A percentile compares a stretch with the other conserved stretches of the same genome.
Evolutionary conservation across 2,329 filamentous ascomycete species (phyloP).

Genomic region (Chrysosporium keratinophilum): DNA sequence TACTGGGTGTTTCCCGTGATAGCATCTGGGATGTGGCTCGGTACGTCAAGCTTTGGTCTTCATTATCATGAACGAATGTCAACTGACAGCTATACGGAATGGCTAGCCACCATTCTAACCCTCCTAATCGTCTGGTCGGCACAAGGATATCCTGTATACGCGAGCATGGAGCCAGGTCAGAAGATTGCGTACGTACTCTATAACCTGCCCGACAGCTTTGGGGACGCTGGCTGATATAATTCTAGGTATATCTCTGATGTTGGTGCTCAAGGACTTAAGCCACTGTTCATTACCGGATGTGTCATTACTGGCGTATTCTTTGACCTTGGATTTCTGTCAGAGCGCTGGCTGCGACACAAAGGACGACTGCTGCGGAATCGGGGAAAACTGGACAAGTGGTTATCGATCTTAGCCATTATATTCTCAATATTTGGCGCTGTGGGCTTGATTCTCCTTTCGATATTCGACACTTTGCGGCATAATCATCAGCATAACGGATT

Average conservation of each 20-base stretch:
- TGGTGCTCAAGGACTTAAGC: constrained; percentile 48
- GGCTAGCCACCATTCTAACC: constrained; percentile 47
- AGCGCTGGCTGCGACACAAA: constrained; percentile 74
- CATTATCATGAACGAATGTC: neutral
- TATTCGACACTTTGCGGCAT: constrained; percentile 73
- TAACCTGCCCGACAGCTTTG: constrained; percentile 6
- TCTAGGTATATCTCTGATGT: constrained; percentile 43
- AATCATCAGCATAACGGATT: constrained; percentile 61
- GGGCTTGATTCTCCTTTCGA: constrained; percentile 69
- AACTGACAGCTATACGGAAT: constrained; percentile 1
- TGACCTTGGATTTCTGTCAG: constrained; percentile 66
- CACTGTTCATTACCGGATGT: constrained; percentile 52
- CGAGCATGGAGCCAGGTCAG: constrained; percentile 43
- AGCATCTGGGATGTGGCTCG: constrained; percentile 47
- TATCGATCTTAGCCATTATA: constrained; percentile 31
- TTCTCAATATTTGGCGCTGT: constrained; percentile 67
- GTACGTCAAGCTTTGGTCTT: constrained; percentile 22
- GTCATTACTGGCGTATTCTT: constrained; percentile 63
- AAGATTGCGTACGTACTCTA: constrained; percentile 42
- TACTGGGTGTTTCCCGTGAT: constrained; percentile 50
- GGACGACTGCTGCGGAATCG: constrained; percentile 69
- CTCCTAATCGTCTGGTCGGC: constrained; percentile 50
- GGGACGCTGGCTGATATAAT: neutral
- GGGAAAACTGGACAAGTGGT: constrained; percentile 30
- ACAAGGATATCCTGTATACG: constrained; percentile 44